A percentile compares a stretch with the other conserved stretches of the same genome.
These are phyloP conservation scores for Rubia balearica DNA, from an alignment of 305 asterid species.

Conservation along the genomic window DNA sequence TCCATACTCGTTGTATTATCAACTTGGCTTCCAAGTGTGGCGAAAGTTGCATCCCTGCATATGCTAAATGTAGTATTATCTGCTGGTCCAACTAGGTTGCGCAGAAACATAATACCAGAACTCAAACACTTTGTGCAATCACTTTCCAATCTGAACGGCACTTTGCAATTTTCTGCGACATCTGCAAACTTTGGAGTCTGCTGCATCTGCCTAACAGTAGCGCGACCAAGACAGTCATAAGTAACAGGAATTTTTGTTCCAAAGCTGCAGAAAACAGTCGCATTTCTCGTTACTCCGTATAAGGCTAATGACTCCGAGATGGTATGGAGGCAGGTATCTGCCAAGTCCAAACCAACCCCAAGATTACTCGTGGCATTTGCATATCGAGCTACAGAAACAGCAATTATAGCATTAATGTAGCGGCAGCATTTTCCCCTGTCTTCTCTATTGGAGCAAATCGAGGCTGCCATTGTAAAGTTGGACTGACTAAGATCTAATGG, in stretches of 20 bases:
- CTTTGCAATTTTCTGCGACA: constrained; percentile 54
- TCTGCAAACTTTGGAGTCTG: constrained; percentile 57
- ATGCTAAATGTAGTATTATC: constrained; percentile 77
- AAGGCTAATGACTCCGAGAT: constrained; percentile 60
- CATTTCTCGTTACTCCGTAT: constrained; percentile 63
- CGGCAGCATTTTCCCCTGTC: constrained; percentile 81
- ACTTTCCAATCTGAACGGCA: constrained; percentile 40
- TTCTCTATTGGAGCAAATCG: constrained; percentile 62
- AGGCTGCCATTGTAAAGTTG: constrained; percentile 70
- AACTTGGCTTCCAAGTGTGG: constrained; percentile 71
- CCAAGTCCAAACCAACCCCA: constrained; percentile 53
- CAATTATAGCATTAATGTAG: constrained; percentile 72
- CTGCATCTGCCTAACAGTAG: constrained; percentile 69
- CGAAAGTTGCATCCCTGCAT: constrained; percentile 95
- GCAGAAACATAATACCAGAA: constrained; percentile 67
- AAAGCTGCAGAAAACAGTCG: constrained; percentile 63
- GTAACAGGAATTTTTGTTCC: constrained; percentile 84
- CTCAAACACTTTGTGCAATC: constrained; percentile 79
- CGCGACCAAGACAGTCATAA: constrained; percentile 72
- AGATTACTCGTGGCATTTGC: constrained; percentile 60
- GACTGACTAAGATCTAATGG: constrained; percentile 71
- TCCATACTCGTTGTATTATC: constrained; percentile 51
- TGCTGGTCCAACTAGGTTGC: constrained; percentile 62
- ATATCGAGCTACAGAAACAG: constrained; percentile 69
- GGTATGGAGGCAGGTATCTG: constrained; percentile 53